A percentile compares a stretch with the other conserved stretches of the same genome.
phyloP scores from a whole-genome alignment of 2,329 filamentous ascomycete species.

The Grosmannia serpens region DNA sequence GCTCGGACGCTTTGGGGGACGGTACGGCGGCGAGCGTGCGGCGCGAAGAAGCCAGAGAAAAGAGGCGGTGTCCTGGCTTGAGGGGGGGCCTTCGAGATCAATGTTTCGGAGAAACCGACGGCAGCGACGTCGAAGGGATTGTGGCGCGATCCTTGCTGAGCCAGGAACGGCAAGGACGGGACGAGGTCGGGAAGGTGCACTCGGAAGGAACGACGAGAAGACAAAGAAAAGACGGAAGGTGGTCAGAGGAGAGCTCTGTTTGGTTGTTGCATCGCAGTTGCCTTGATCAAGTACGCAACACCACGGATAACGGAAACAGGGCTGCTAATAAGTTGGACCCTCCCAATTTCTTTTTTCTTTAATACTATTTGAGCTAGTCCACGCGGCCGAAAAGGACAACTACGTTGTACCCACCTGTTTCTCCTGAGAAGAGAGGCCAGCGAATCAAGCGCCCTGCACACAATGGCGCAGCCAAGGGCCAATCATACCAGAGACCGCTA shows the following conservation, averaged over 20 bases:
- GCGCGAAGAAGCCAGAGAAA: neutral
- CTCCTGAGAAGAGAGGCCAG: constrained; percentile 2
- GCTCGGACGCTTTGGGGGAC: neutral
- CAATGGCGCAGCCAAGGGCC: neutral
- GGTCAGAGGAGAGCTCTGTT: neutral
- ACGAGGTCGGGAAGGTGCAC: neutral
- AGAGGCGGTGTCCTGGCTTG: neutral
- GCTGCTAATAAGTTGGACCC: neutral
- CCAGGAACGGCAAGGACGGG: neutral
- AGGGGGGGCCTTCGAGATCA: neutral
- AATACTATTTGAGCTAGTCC: neutral
- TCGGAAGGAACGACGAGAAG: neutral
- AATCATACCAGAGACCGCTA: neutral
- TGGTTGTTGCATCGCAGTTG: neutral
- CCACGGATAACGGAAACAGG: neutral
- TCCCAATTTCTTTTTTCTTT: neutral
- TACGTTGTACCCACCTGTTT: constrained; percentile 6
- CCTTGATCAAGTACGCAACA: neutral
- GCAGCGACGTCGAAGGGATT: neutral
- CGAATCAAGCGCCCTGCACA: too few relatives aligned
- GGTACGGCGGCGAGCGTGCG: too few relatives aligned
- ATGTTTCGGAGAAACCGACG: neutral
- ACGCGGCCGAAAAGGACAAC: neutral
- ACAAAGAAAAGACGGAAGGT: neutral
- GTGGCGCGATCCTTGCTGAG: neutral